Conservation (phyloP, 352 stramenopile species). For the Hyaloperonospora arabidopsidis region DNA sequence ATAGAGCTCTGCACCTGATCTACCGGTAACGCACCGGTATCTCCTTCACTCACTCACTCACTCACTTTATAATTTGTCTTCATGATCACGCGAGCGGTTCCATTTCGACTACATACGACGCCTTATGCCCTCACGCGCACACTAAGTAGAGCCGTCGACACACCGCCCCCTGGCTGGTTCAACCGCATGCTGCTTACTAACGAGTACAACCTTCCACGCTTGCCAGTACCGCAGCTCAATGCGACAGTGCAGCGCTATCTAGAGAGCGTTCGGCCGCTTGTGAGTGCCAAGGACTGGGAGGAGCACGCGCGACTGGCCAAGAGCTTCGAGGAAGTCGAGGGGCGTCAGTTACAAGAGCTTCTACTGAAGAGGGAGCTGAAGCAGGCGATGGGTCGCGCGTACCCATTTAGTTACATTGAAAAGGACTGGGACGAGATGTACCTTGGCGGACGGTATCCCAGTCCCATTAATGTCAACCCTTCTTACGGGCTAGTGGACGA, state of each 20-base stretch:
- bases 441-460: slow-evolving; percentile 80
- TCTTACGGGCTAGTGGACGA: slow-evolving; percentile 81
- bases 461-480: slow-evolving; percentile 88
- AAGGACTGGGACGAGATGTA: slow-evolving; percentile 90
- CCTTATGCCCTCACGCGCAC: slow-evolving; percentile 9
- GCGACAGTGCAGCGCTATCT: slow-evolving; percentile 87
- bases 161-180: slow-evolving; percentile 54
- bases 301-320: slow-evolving; percentile 55
- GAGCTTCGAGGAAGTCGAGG: slow-evolving; percentile 46
- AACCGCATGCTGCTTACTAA: slow-evolving; percentile 68
- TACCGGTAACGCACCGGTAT: no score
- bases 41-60: no score
- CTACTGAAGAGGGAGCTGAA: slow-evolving; percentile 66
- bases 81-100: slow-evolving; percentile 22
- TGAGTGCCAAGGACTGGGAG: slow-evolving; percentile 54
- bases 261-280: slow-evolving; percentile 66
- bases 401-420: slow-evolving; percentile 92
- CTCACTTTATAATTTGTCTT: no score
- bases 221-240: slow-evolving; percentile 85
- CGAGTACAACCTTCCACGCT: slow-evolving; percentile 63
- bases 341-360: slow-evolving; percentile 49
- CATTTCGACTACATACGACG: slow-evolving; percentile 13
- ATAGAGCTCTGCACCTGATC: no score
- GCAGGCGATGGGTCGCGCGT: slow-evolving; percentile 71
- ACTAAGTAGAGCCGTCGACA: slow-evolving; percentile 17